Conservation (phyloP, 192 early-diverging fungal genomes). For the Gonapodya sp. region DNA sequence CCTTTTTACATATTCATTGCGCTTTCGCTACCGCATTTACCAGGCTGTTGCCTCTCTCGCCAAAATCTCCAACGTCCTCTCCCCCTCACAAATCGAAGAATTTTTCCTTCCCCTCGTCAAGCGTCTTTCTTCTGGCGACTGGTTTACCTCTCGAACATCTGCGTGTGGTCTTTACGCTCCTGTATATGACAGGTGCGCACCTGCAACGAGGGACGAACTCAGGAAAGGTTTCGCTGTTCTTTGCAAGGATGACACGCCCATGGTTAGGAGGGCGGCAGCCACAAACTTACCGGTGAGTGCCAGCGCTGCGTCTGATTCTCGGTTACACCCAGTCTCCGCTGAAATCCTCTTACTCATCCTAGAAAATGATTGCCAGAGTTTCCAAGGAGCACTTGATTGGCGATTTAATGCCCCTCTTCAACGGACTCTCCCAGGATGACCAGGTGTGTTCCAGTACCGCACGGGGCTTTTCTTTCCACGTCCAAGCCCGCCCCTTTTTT, state of each 20-base stretch:
- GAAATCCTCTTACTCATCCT: background rate
- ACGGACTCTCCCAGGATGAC: constrained; percentile 63
- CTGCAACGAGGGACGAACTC: constrained; percentile 74
- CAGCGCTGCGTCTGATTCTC: background rate
- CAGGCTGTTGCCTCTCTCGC: constrained; percentile 93
- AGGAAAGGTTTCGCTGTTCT: constrained; percentile 53
- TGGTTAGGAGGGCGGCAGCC: constrained; percentile 93
- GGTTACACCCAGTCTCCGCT: too few relatives aligned
- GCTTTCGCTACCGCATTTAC: too few relatives aligned
- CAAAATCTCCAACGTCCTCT: constrained; percentile 66
- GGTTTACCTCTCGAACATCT: constrained; percentile 95
- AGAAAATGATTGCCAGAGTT: constrained; percentile 63
- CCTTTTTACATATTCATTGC: too few relatives aligned
- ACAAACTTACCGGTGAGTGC: constrained; percentile 62
- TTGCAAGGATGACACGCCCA: constrained; percentile 89
- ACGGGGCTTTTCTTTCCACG: constrained; percentile 7
- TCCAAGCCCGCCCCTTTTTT: constrained; percentile 2
- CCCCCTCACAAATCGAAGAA: constrained; percentile 74
- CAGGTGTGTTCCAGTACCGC: constrained; percentile 23
- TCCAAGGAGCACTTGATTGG: constrained; percentile 67
- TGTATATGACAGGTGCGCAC: constrained; percentile 60
- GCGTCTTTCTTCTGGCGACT: constrained; percentile 84
- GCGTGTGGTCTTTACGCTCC: constrained; percentile 89
- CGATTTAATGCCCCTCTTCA: constrained; percentile 83
- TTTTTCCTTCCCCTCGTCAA: constrained; percentile 85